Percentiles rank a stretch among this genome's conserved stretches.
phyloP scores from a whole-genome alignment of 768 basidiomycete genomes.

The Tephrocybe sp. region DNA sequence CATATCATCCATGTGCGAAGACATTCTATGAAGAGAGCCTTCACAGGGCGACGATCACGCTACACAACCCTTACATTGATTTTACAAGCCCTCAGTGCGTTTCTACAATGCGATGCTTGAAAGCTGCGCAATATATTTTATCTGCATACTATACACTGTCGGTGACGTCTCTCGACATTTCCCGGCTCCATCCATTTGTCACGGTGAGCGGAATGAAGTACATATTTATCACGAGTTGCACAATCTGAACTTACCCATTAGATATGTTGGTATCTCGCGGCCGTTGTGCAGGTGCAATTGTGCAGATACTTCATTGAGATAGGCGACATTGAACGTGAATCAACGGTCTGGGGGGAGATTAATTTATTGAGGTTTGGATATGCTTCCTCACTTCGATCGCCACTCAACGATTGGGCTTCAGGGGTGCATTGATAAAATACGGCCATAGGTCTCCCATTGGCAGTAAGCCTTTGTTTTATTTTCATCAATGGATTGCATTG shows the following conservation, averaged over 20 bases:
- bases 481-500: conserved; percentile 5
- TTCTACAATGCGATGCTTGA: conserved; percentile 72
- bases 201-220: conserved; percentile 48
- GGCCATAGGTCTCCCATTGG: conserved; percentile 80
- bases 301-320: conserved; percentile 86
- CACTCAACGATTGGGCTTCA: conserved; percentile 24
- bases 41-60: conserved; percentile 77
- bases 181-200: conserved; percentile 77
- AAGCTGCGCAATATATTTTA: conserved; percentile 73
- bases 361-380: conserved; percentile 67
- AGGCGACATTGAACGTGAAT: conserved; percentile 70
- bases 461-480: conserved; percentile 44
- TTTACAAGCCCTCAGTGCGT: conserved; percentile 61
- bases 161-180: conserved; percentile 81
- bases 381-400: background rate
- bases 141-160: conserved; percentile 73
- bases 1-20: conserved; percentile 7
- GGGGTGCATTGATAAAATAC: conserved; percentile 83
- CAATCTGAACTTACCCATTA: conserved; percentile 23
- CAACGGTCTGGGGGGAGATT: conserved; percentile 84
- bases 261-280: conserved; percentile 92
- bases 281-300: conserved; percentile 80
- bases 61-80: conserved; percentile 83
- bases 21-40: conserved; percentile 5
- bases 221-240: background rate